phyloP scores from a whole-genome alignment of 2,329 filamentous ascomycete species.

The Metarhizium guizhouense region DNA sequence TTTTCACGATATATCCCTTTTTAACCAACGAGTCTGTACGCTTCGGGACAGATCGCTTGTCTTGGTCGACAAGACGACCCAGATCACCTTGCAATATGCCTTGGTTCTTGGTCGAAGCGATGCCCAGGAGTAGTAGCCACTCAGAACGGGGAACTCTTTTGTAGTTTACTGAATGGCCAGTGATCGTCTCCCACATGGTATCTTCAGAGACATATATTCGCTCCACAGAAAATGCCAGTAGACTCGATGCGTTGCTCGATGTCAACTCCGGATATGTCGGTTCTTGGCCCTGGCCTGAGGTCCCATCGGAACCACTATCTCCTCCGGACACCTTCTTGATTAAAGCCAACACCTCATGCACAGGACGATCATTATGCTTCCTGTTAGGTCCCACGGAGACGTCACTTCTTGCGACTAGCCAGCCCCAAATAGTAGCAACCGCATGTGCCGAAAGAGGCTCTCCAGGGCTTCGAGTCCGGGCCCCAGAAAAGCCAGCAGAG shows the following conservation, averaged over 20 bases:
- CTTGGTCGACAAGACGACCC: slow-evolving; percentile 47
- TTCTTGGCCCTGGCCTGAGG: neutral
- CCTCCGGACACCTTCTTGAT: neutral
- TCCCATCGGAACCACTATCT: neutral
- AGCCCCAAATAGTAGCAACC: slow-evolving; percentile 25
- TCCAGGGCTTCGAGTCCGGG: slow-evolving; percentile 6
- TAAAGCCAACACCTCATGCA: slow-evolving; percentile 18
- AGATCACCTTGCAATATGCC: slow-evolving; percentile 55
- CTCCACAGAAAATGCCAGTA: neutral
- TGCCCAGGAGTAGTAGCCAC: slow-evolving; percentile 49
- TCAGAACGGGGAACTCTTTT: slow-evolving; percentile 50
- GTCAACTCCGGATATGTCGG: neutral
- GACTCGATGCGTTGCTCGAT: neutral
- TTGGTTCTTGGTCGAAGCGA: slow-evolving; percentile 42
- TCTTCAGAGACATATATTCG: slow-evolving; percentile 43
- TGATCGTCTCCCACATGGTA: slow-evolving; percentile 49
- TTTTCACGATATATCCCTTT: slow-evolving; percentile 55
- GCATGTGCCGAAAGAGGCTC: slow-evolving; percentile 15
- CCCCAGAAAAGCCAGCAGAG: slow-evolving; percentile 12
- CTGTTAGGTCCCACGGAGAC: slow-evolving; percentile 25
- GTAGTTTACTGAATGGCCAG: slow-evolving; percentile 50
- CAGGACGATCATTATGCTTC: slow-evolving; percentile 29
- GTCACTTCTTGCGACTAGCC: slow-evolving; percentile 25
- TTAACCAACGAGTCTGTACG: slow-evolving; percentile 49
- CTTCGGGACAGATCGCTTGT: slow-evolving; percentile 55